Base-by-base conservation (phyloP, 1,284 basidiomycete species). In the Vanrija sp. region DNA sequence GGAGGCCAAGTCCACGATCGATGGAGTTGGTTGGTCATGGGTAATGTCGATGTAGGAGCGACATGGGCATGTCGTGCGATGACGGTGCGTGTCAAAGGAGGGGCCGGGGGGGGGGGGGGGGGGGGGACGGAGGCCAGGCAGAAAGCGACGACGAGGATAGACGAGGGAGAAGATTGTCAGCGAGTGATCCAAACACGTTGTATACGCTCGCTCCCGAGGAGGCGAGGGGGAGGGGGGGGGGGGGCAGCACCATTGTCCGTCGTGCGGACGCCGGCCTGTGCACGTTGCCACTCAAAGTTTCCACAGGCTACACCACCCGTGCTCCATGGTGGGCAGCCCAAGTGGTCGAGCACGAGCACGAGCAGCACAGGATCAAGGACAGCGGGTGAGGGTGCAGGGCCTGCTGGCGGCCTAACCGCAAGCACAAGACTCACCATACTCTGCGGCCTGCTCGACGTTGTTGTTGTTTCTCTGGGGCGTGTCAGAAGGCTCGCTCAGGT, bases 351-450 rank as follows among this genome's bases (percentile, higher is more conserved):
- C 10, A n/a, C n/a, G 15, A 41, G 39, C 18, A 19, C 18, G 14
- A 41, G 14, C 39, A 41, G 39, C 39, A 19, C 39, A n/a, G 22
- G 39, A 41, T 41, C 19, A 41, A 31, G 31, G 31, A 31, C 12
- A 14, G 12, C 31, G 12, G 38, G 12, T 20, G 9, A 22, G n/a
- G 18, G 48, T 6, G 25, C 31, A 35, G 22, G 35, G 37, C 27
- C 3, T 6, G 27, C 27, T 12, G 5, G 31, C 31, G 31, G 12
- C 4, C 12, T 23, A 37, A 22, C 24, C 24, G 31, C 16, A 47
- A 4, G 6, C 14, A 27, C 45, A 46, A 23, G 7, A 68, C 72
- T 67, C 61, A 73, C 72, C 69, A 60, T 72, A 73, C 45, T 73
- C 66, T 9, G 68, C 70, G 2, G 72, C 72, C 37, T 54, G 60